Evolutionary conservation across 2,329 filamentous ascomycete genomes (phyloP).

Genomic region (Paraphaeosphaeria minitans): DNA sequence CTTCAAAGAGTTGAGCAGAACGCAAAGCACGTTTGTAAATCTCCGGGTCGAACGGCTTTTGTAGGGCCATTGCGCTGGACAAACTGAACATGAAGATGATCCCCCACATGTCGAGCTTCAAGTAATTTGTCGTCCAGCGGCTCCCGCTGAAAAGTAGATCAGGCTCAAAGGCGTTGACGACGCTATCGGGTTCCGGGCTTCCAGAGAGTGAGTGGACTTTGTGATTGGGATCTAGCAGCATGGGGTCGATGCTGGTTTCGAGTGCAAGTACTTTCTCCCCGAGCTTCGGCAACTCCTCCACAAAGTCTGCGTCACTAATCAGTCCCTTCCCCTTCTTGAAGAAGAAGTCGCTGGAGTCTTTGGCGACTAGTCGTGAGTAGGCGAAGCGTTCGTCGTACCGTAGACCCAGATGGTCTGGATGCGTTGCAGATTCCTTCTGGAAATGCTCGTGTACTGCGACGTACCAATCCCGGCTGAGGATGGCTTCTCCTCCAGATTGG

Average conservation of each 20-base stretch:
- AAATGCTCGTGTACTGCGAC: constrained; percentile 67
- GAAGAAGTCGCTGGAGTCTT: constrained; percentile 81
- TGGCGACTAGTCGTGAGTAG: constrained; percentile 71
- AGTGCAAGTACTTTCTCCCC: constrained; percentile 50
- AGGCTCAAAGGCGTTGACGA: constrained; percentile 74
- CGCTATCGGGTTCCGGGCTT: constrained; percentile 63
- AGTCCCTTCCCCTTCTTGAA: constrained; percentile 68
- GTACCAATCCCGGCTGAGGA: constrained; percentile 81
- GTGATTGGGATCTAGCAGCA: constrained; percentile 65
- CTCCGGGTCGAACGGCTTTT: constrained; percentile 58
- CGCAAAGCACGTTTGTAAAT: constrained; percentile 67
- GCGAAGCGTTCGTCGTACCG: constrained; percentile 71
- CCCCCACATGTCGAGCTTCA: constrained; percentile 77
- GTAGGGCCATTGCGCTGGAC: constrained; percentile 66
- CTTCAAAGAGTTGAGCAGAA: constrained; percentile 79
- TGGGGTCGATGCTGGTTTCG: constrained; percentile 61
- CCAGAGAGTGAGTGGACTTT: constrained; percentile 69
- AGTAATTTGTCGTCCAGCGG: constrained; percentile 74
- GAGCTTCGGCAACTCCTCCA: constrained; percentile 59
- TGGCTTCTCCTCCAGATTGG: constrained; percentile 77
- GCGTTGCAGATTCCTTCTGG: constrained; percentile 59
- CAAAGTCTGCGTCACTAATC: constrained; percentile 69
- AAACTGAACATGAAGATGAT: constrained; percentile 81
- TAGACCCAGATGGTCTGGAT: constrained; percentile 68
- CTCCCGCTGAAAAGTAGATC: constrained; percentile 70